Evolutionary conservation across 139 green algal genomes (phyloP).

Genomic region (Deuterostichococcus epilithicus): DNA sequence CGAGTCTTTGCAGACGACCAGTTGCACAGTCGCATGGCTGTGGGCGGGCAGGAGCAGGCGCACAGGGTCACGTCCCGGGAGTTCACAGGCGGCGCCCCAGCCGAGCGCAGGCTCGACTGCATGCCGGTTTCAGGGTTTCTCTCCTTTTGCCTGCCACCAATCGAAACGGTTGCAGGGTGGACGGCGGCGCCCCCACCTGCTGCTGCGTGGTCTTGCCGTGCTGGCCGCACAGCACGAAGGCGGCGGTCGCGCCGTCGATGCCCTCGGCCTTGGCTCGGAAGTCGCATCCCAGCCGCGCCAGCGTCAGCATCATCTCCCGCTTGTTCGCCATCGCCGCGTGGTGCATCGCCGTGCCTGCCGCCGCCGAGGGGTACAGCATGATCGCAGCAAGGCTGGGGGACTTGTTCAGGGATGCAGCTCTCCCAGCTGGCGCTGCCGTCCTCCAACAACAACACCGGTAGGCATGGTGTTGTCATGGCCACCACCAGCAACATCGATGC

Average conservation of each 20-base stretch:
- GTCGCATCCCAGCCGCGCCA: constrained; percentile 59
- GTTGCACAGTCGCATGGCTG: neutral
- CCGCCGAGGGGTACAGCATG: neutral
- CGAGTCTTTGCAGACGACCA: too few relatives aligned
- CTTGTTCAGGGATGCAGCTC: neutral
- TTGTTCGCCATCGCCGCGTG: constrained; percentile 69
- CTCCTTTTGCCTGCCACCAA: too few relatives aligned
- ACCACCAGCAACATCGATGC: too few relatives aligned
- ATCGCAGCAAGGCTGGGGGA: neutral
- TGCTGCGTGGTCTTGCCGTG: constrained; percentile 56
- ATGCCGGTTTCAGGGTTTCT: too few relatives aligned
- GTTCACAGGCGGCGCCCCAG: too few relatives aligned
- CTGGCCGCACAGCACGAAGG: constrained; percentile 59
- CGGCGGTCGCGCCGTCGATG: constrained; percentile 58
- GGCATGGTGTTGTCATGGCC: too few relatives aligned
- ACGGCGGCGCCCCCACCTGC: constrained; percentile 22
- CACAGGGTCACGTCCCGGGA: too few relatives aligned
- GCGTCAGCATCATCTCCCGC: constrained; percentile 65
- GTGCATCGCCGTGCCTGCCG: constrained; percentile 58
- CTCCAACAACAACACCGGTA: constrained; percentile 16
- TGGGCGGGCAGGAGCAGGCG: too few relatives aligned
- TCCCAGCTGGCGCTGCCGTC: neutral
- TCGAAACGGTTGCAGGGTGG: too few relatives aligned
- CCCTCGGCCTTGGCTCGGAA: constrained; percentile 53
- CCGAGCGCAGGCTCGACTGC: neutral